A percentile compares a stretch with the other conserved stretches of the same genome.
Evolutionary conservation across 495 filamentous ascomycete species (phyloP).

Genomic region (Penicillium steckii): DNA sequence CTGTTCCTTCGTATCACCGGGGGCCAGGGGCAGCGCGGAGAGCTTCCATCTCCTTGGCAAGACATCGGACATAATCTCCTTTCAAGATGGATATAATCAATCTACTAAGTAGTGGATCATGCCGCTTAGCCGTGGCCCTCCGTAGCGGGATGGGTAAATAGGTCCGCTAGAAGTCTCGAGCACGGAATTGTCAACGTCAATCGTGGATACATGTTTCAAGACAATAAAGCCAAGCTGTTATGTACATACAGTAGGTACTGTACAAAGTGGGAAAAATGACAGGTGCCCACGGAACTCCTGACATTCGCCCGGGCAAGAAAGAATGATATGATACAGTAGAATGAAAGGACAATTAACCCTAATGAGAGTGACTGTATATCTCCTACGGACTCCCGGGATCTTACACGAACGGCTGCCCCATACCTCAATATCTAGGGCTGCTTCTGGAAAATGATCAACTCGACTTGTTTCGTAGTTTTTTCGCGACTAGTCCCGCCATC

Average conservation of each 20-base stretch:
- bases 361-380: neutral
- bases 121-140: neutral
- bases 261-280: neutral
- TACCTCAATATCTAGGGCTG: neutral
- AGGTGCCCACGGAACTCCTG: neutral
- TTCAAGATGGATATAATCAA: neutral
- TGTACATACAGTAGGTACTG: too few relatives aligned
- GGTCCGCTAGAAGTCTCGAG: neutral
- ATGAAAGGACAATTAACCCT: neutral
- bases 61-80: neutral
- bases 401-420: neutral
- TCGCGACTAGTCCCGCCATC: constrained; percentile 4
- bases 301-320: neutral
- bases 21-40: neutral
- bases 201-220: neutral
- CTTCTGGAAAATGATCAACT: constrained; percentile 9
- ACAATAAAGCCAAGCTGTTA: neutral
- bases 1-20: neutral
- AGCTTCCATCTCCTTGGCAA: neutral
- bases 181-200: neutral
- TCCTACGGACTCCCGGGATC: neutral
- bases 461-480: neutral
- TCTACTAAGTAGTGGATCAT: neutral
- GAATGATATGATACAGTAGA: neutral
- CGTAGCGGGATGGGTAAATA: neutral